Evolutionary conservation across 2,329 filamentous ascomycete genomes (phyloP).

Genomic region (Ophiostoma triangulosporum): DNA sequence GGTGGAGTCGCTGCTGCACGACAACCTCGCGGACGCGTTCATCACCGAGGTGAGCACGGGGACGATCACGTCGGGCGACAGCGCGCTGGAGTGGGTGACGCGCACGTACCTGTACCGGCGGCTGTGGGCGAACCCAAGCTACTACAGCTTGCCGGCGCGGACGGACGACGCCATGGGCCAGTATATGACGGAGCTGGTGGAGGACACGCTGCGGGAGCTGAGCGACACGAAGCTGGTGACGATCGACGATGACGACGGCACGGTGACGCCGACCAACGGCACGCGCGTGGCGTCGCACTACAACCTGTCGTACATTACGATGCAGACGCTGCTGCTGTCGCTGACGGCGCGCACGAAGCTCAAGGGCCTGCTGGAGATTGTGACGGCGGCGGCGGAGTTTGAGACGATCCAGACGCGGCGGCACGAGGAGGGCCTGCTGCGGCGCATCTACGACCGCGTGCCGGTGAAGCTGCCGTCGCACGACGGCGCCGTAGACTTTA

Average conservation of each 20-base stretch:
- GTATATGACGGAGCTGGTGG: slow-evolving; percentile 87
- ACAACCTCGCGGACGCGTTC: slow-evolving; percentile 88
- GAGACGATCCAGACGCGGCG: slow-evolving; percentile 82
- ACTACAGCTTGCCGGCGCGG: slow-evolving; percentile 79
- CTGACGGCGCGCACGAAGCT: slow-evolving; percentile 81
- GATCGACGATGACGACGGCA: slow-evolving; percentile 85
- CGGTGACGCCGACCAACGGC: slow-evolving; percentile 77
- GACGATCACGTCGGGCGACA: slow-evolving; percentile 88
- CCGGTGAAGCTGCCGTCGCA: slow-evolving; percentile 75
- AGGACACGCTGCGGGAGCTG: slow-evolving; percentile 81
- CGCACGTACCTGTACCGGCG: slow-evolving; percentile 98
- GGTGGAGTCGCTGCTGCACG: slow-evolving; percentile 85
- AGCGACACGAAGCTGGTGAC: slow-evolving; percentile 91
- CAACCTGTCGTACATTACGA: slow-evolving; percentile 97
- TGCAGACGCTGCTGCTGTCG: slow-evolving; percentile 95
- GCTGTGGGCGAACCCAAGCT: slow-evolving; percentile 88
- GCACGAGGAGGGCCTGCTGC: slow-evolving; percentile 77
- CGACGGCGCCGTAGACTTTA: slow-evolving; percentile 53
- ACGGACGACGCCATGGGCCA: slow-evolving; percentile 88
- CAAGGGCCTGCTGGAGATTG: slow-evolving; percentile 92
- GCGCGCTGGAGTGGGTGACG: slow-evolving; percentile 96
- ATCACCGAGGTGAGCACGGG: slow-evolving; percentile 95
- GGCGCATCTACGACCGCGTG: slow-evolving; percentile 84
- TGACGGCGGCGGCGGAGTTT: slow-evolving; percentile 93
- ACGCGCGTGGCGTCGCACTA: slow-evolving; percentile 99